These are phyloP conservation scores for Adansonia gregorii DNA, from an alignment of 441 rosid species.

Conservation along the genomic window DNA sequence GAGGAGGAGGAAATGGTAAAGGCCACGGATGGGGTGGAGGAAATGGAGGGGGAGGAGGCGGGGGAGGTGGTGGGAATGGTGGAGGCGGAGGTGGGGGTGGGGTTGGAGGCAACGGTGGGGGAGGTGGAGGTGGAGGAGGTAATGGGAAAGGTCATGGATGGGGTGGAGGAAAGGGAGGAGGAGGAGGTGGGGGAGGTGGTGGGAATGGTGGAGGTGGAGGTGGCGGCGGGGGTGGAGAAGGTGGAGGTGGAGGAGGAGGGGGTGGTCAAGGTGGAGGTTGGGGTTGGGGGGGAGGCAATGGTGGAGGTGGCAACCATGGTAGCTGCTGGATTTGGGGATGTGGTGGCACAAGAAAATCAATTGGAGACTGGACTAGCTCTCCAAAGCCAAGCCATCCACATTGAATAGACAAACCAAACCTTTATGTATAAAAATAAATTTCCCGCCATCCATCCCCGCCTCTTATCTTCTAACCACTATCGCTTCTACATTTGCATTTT, in stretches of 20 bases:
- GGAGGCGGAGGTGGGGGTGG: background rate
- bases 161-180: background rate
- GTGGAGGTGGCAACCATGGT: slow-evolving; percentile 28
- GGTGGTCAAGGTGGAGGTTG: slow-evolving; percentile 26
- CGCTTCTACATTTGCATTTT: background rate
- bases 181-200: slow-evolving; percentile 12
- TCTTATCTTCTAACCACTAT: background rate
- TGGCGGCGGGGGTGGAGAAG: background rate
- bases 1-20: background rate
- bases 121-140: background rate
- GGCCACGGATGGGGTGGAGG: slow-evolving; percentile 23
- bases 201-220: slow-evolving; percentile 16
- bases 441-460: no score
- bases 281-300: slow-evolving; percentile 29
- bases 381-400: slow-evolving; percentile 2
- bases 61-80: slow-evolving; percentile 11
- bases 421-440: no score
- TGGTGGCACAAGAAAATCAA: slow-evolving; percentile 26
- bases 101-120: background rate
- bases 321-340: slow-evolving; percentile 23
- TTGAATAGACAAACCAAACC: background rate
- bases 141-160: background rate
- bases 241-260: background rate
- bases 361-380: background rate
- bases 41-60: slow-evolving; percentile 20